Evolutionary conservation across 106 monocot species (phyloP).

Genomic region (Vanilla planifolia): DNA sequence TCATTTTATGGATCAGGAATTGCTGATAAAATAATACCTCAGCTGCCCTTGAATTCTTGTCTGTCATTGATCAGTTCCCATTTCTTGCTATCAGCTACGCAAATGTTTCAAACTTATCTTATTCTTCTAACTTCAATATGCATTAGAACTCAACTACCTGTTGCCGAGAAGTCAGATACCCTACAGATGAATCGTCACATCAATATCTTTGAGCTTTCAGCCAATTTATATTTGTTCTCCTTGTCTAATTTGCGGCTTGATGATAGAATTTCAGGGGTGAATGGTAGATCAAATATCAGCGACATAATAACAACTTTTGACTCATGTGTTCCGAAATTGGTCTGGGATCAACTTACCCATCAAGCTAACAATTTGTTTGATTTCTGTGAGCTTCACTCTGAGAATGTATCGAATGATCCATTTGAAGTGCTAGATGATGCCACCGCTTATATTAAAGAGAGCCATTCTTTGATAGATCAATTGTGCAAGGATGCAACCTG

Average conservation of each 20-base stretch:
- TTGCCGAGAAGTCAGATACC: conserved; percentile 7
- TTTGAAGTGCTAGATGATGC: conserved; percentile 7
- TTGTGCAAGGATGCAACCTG: conserved; percentile 20
- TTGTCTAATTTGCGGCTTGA: conserved; percentile 13
- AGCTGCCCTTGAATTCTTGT: conserved; percentile 18
- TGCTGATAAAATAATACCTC: conserved; percentile 14
- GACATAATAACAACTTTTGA: conserved; percentile 2
- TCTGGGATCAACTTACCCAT: conserved; percentile 8
- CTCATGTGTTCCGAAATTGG: conserved; percentile 9
- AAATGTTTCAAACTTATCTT: conserved; percentile 41
- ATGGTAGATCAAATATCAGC: background rate
- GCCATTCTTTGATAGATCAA: conserved; percentile 24
- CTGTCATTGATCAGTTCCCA: conserved; percentile 19
- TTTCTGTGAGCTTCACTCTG: conserved; percentile 10
- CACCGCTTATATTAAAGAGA: conserved; percentile 23
- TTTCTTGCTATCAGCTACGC: conserved; percentile 18
- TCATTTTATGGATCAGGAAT: conserved; percentile 30
- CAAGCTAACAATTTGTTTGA: conserved; percentile 18
- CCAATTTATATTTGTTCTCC: conserved; percentile 20
- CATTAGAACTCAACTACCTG: conserved; percentile 20
- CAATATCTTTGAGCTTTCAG: conserved; percentile 28
- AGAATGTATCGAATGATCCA: conserved; percentile 12
- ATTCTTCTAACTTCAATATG: conserved; percentile 37
- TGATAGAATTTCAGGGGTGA: conserved; percentile 1
- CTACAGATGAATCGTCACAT: conserved; percentile 5